Base-by-base conservation (phyloP, 2,329 filamentous ascomycete genomes). In the Berkeleyomyces rouxiae region DNA sequence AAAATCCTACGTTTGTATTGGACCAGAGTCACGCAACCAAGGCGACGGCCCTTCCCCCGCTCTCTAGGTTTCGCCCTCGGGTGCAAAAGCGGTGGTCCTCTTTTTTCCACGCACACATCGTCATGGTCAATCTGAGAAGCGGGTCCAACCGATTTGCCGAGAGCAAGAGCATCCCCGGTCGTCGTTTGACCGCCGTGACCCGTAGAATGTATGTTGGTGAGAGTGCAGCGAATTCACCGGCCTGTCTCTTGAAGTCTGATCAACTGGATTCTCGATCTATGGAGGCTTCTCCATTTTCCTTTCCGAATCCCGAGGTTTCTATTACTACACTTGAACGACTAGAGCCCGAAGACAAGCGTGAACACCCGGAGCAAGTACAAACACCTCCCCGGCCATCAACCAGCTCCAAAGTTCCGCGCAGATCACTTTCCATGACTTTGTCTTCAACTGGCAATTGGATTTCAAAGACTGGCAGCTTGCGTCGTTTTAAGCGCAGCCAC, bases 391-490 rank as follows among this genome's bases (percentile, higher is more conserved):
- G 44, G 43, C 53, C 60, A 5, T 16, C 33, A 7, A 31, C 63
- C n/a, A 44, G 31, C n/a, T 33, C 57, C 31, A 55, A 58, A 7
- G 40, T 33, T 37, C 58, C 42, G 3, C 57, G 58, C 10, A 77
- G 79, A 64, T 83, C 82, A 13, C 73, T 81, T 36, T 84, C 83
- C 13, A 79, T 82, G 75, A 80, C 82, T 62, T 81, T 85, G 65
- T 75, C 76, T 65, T 80, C 82, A 1, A 76, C 82, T 13, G 75
- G 73, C 59, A 78, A 73, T 59, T 84, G 82, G 81, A 79, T 83
- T 66, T 73, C 79, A 42, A 79, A 74, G 69, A 75, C 77, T 7
- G 78, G 80, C 62, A 85, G 82, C 71, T 69, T 84, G 61, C 78
- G 81, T 58, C 78, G 78, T 31, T 72, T 76, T 39, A 84, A 82